Conservation (phyloP, 2,329 filamentous ascomycete species). For the Myriosclerotinia duriaeana region DNA sequence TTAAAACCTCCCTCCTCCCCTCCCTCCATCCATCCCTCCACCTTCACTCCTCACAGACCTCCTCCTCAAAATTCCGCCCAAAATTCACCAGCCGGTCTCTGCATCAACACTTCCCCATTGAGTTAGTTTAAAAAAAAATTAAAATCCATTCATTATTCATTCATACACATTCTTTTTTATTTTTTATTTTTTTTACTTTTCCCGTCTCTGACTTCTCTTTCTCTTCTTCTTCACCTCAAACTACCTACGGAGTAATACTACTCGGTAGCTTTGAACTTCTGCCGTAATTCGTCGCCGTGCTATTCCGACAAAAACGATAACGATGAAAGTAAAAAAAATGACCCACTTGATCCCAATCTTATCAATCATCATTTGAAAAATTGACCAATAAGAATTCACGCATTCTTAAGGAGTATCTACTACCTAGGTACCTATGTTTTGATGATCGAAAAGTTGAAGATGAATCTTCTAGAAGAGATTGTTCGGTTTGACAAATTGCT, state of each 20-base stretch:
- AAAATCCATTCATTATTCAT: too few relatives aligned
- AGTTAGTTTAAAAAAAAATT: not conserved
- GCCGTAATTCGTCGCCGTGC: not conserved
- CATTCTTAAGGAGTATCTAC: not conserved
- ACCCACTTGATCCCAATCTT: constrained; percentile 12
- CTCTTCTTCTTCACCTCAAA: too few relatives aligned
- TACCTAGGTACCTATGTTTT: too few relatives aligned
- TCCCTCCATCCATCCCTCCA: not conserved
- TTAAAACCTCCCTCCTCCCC: not conserved
- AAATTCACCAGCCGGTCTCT: not conserved
- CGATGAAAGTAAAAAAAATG: not conserved
- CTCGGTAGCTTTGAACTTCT: not conserved
- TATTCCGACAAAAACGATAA: constrained; percentile 2
- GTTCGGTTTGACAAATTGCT: constrained; percentile 11
- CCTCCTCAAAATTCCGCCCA: not conserved
- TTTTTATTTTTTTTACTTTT: too few relatives aligned
- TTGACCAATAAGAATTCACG: not conserved
- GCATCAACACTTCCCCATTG: constrained; percentile 1
- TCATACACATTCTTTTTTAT: too few relatives aligned
- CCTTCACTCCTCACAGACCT: not conserved
- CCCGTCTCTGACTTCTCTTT: too few relatives aligned
- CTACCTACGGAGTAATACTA: too few relatives aligned
- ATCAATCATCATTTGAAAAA: not conserved
- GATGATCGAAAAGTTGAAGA: not conserved
- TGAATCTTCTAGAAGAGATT: constrained; percentile 16